A percentile compares a stretch with the other conserved stretches of the same genome.
Evolutionary conservation across 2,329 filamentous ascomycete genomes (phyloP).

Genomic region (Aspergillus novofumigatus): DNA sequence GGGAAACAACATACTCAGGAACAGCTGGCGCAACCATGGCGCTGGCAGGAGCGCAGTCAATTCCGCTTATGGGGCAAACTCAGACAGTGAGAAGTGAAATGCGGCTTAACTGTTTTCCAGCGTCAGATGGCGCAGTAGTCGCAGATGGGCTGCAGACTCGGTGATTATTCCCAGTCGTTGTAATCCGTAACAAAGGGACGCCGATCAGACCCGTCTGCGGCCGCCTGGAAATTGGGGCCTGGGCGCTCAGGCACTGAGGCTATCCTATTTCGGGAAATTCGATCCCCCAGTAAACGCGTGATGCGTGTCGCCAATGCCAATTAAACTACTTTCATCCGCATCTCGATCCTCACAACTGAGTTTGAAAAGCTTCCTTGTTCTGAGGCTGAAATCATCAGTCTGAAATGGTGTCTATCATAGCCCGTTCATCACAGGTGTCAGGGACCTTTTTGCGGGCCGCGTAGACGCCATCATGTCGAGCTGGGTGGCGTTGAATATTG

Average conservation of each 20-base stretch:
- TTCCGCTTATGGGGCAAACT: slow-evolving; percentile 1
- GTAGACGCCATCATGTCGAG: slow-evolving; percentile 44
- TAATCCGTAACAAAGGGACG: slow-evolving; percentile 8
- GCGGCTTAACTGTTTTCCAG: neutral
- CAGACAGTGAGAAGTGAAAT: neutral
- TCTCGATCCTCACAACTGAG: neutral
- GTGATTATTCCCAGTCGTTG: slow-evolving; percentile 11
- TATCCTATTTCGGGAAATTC: slow-evolving; percentile 14
- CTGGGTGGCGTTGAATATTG: slow-evolving; percentile 89
- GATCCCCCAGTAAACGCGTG: slow-evolving; percentile 17
- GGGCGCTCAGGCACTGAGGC: slow-evolving; percentile 16
- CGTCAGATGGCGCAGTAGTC: slow-evolving; percentile 1
- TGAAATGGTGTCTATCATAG: slow-evolving; percentile 19
- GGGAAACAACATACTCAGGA: slow-evolving; percentile 59
- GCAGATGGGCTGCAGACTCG: neutral
- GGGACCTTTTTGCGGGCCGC: slow-evolving; percentile 13
- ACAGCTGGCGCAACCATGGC: slow-evolving; percentile 71
- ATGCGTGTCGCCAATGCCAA: slow-evolving; percentile 11
- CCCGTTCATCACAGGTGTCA: slow-evolving; percentile 4
- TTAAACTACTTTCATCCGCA: slow-evolving; percentile 1
- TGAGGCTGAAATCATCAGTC: neutral
- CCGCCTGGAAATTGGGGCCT: neutral
- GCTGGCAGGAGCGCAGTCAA: slow-evolving; percentile 24
- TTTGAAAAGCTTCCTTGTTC: neutral
- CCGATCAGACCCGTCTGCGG: slow-evolving; percentile 3